Evolutionary conservation across 495 filamentous ascomycete genomes (phyloP), one percentile per base, ranked within the genome.

Genomic region (Cercophora newfieldiana): DNA sequence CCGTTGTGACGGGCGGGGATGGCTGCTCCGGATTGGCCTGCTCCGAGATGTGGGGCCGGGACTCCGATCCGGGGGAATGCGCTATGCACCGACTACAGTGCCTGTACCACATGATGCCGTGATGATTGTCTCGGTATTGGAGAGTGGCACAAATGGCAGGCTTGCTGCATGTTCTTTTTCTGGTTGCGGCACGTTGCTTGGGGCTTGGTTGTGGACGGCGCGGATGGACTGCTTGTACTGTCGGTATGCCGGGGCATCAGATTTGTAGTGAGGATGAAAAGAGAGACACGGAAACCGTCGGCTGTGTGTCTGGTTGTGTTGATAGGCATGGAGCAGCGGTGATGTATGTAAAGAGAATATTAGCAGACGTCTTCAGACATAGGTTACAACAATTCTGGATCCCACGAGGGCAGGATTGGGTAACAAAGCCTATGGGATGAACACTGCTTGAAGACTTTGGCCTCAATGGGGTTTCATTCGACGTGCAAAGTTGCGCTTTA

Each of bases 61-160:
- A 2, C 37, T 44, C 37, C 37, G 37, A 44, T 44, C 37, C 37
- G 37, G 37, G 37, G 37, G 37, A 16, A 44, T 44, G 37, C 5
- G 37, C 12, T 44, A 16, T 2, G 37, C 37, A 44, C 37, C 37
- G 37, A 44, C 37, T 44, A 16, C 37, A 44, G 37, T 44, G 37
- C 37, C 37, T n/a, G 12, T 44, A 44, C 37, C 51, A 55, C 51
- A 55, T 55, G 51, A 55, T 28, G 51, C 8, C 25, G 51, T 28
- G 22, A 8, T 55, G 51, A 14, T 55, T 55, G 51, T 55, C 51
- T 55, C 51, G 51, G 51, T 55, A 55, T 55, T 55, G 22, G 21
- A 26, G 5, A 12, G 51, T 55, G 51, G 22, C 22, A 55, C 51
- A 18, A 22, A 55, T 12, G 51, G 26, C 21, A 44, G 51, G 51